Conservation (phyloP, 2,329 filamentous ascomycete genomes). For the Xylariomycetidae sp. region DNA sequence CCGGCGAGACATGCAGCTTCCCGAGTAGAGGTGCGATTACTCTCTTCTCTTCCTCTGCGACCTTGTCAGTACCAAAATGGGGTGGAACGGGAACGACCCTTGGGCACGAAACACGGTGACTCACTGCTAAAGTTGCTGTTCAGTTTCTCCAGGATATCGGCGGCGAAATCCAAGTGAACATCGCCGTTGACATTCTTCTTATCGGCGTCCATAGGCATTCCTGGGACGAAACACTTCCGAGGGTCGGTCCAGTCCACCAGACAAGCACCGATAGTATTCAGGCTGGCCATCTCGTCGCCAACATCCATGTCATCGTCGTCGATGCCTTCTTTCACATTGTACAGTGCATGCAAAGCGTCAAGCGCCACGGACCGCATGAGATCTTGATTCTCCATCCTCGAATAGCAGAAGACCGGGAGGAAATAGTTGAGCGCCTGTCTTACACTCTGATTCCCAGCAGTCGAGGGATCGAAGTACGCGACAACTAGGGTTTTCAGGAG, state of each 20-base stretch:
- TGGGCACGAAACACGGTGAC: slow-evolving; percentile 24
- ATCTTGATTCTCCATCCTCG: slow-evolving; percentile 73
- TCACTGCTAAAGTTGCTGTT: slow-evolving; percentile 63
- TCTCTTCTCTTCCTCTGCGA: slow-evolving; percentile 86
- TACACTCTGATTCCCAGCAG: slow-evolving; percentile 72
- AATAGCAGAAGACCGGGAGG: slow-evolving; percentile 90
- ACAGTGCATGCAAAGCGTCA: slow-evolving; percentile 69
- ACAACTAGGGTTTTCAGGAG: slow-evolving; percentile 82
- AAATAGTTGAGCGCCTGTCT: slow-evolving; percentile 90
- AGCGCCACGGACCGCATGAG: slow-evolving; percentile 73
- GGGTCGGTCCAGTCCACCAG: slow-evolving; percentile 95
- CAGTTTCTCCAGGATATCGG: slow-evolving; percentile 71
- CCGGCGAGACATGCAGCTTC: slow-evolving; percentile 74
- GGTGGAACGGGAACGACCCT: slow-evolving; percentile 1
- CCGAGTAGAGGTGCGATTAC: slow-evolving; percentile 70
- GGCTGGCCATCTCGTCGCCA: slow-evolving; percentile 72
- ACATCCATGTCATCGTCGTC: slow-evolving; percentile 74
- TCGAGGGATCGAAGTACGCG: slow-evolving; percentile 85
- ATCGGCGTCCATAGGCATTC: slow-evolving; percentile 46
- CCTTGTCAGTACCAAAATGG: slow-evolving; percentile 2
- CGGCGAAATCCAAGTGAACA: slow-evolving; percentile 75
- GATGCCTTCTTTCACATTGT: slow-evolving; percentile 65
- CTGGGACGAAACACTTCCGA: slow-evolving; percentile 63
- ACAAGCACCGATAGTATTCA: slow-evolving; percentile 74
- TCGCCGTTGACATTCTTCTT: slow-evolving; percentile 67